A percentile compares a stretch with the other conserved stretches of the same genome.
Evolutionary conservation across 345 rosid species (phyloP).

Genomic region (Microcos paniculata): DNA sequence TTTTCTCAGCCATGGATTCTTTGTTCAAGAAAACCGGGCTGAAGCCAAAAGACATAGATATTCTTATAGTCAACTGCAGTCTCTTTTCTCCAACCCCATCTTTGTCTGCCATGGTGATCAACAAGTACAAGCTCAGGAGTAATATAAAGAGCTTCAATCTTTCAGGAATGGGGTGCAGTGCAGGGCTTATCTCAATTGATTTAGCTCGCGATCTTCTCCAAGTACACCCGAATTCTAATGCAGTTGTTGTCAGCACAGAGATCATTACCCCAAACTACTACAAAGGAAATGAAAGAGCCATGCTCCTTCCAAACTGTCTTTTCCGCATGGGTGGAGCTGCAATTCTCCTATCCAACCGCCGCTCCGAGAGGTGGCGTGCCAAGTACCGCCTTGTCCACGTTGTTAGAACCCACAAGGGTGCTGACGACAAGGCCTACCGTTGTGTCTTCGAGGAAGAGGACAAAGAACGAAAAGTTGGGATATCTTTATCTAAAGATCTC

Average conservation of each 20-base stretch:
- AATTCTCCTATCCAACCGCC: conserved; percentile 61
- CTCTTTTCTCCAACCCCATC: conserved; percentile 78
- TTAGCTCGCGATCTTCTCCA: conserved; percentile 73
- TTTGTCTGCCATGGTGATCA: conserved; percentile 73
- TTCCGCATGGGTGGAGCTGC: conserved; percentile 86
- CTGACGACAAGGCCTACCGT: conserved; percentile 63
- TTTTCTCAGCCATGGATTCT: conserved; percentile 71
- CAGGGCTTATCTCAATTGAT: conserved; percentile 67
- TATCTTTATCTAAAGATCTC: conserved; percentile 64
- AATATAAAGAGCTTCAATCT: conserved; percentile 78
- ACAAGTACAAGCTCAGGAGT: conserved; percentile 73
- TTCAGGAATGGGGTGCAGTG: conserved; percentile 87
- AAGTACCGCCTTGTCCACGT: conserved; percentile 70
- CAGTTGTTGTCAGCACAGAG: conserved; percentile 68
- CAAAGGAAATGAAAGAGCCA: conserved; percentile 69
- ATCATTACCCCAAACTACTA: conserved; percentile 73
- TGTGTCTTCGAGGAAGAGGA: conserved; percentile 77
- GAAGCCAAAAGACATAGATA: conserved; percentile 62
- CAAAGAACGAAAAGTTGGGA: conserved; percentile 62
- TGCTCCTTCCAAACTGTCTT: conserved; percentile 78
- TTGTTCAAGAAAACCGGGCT: conserved; percentile 60
- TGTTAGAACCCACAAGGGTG: conserved; percentile 77
- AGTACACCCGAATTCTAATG: conserved; percentile 66
- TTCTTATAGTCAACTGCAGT: conserved; percentile 74
- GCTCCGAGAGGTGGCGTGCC: conserved; percentile 53